Conservation (phyloP, 2,329 filamentous ascomycete species). For the Trichophyton verrucosum region DNA sequence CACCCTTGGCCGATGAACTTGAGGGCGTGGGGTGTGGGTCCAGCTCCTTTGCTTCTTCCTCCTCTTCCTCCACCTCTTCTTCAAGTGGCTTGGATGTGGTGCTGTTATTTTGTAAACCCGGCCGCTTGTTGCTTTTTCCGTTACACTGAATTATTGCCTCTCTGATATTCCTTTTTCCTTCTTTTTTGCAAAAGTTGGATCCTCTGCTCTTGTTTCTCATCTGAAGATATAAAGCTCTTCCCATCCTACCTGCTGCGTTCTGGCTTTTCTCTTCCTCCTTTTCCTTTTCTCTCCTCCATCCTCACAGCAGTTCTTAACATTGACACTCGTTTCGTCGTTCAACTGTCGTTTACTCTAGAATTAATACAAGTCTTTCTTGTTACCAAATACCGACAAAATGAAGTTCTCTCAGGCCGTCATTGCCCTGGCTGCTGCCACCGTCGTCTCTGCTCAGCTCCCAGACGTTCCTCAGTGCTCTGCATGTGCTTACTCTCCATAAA, state of each 20-base stretch:
- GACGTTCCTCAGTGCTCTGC: conserved; percentile 38
- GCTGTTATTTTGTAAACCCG: not conserved
- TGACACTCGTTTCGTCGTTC: conserved; percentile 13
- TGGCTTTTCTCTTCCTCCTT: not conserved
- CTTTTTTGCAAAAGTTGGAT: not conserved
- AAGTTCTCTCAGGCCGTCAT: conserved; percentile 22
- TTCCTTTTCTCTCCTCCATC: conserved; percentile 7
- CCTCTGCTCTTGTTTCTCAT: not conserved
- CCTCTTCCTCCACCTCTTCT: not conserved
- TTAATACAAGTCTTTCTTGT: not conserved
- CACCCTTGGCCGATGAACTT: not conserved
- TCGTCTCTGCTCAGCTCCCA: conserved; percentile 36
- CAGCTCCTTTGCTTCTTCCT: not conserved
- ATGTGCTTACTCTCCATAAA: conserved; percentile 14
- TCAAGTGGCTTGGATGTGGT: not conserved
- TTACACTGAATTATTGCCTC: not conserved
- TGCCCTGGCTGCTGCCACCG: conserved; percentile 32
- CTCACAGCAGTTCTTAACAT: conserved; percentile 3
- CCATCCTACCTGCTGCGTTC: not conserved
- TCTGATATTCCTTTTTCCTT: not conserved
- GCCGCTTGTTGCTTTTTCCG: not conserved
- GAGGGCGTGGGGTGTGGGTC: conserved; percentile 1
- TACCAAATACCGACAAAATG: conserved; percentile 19
- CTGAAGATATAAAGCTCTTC: not conserved
- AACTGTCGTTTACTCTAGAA: conserved; percentile 6